Base-by-base conservation (phyloP, 441 rosid genomes). In the Dalechampia spathulata region DNA sequence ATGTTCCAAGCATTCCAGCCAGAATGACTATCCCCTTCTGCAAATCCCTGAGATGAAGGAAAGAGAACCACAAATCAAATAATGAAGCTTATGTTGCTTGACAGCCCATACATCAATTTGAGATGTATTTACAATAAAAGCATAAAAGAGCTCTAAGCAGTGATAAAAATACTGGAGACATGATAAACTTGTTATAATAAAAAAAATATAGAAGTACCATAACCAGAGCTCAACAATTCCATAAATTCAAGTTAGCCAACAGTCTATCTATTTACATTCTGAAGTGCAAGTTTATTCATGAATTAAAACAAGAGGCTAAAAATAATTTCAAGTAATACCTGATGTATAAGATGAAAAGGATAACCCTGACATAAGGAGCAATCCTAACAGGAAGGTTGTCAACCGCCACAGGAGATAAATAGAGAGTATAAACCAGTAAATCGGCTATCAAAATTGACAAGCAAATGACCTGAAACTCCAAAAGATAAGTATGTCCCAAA, bases 1-100 rank as follows among this genome's bases (percentile, higher is more conserved):
- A 90, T 34, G 97, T 90, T 61, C 76, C 65, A 52, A 93, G 78
- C 99, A 93, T 93, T 77, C 99, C 97, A 60, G 82, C 87, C 72
- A 93, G 58, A 70, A 93, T 75, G 59, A 81, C 26, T 42, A 85
- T 73, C 72, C 74, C 82, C 15, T 65, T 69, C 66, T 92, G 80
- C 64, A 93, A 73, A 58, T 87, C 89, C 85, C 99, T 93, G 61
- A 47, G 61, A 34, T 64, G 32, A 67, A 19, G 26, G 41, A 13
- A 52, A 60, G 26, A 15, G 48, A 23, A 60, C 26, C 57, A 54
- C 28, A 54, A 13, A 23, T 58, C 26, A 69, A 66, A 70, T 49
- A 51, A 58, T 21, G 16, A 45, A 56, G 16, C 20, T 37, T 43
- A 42, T 49, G 58, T 60, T 32, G 30, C 43, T 26, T 47, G 57